Conservation (phyloP, 2,329 filamentous ascomycete species). For the Fusarium continuum region DNA sequence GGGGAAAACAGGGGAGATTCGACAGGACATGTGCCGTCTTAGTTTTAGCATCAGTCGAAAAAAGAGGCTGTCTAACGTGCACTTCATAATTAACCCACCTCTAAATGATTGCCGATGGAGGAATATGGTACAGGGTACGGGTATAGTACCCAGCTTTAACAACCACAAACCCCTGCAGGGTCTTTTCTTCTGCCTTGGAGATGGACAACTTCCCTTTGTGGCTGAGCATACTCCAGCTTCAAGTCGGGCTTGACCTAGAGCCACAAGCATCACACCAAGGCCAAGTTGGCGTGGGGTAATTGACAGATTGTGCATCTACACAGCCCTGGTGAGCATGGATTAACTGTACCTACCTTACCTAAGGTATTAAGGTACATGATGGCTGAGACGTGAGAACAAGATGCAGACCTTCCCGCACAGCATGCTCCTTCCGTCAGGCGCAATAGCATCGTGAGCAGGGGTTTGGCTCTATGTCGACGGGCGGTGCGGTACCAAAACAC, state of each 20-base stretch:
- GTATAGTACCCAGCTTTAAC: background rate
- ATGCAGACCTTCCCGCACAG: slow-evolving; percentile 19
- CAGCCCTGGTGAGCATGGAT: background rate
- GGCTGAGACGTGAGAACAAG: background rate
- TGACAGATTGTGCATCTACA: background rate
- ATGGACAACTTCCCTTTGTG: background rate
- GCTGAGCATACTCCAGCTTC: background rate
- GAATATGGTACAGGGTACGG: background rate
- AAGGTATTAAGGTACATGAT: no score
- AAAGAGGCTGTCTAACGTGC: background rate
- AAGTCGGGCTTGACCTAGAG: background rate
- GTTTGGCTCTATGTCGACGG: background rate
- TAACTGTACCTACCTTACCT: no score
- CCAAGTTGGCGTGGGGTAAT: background rate
- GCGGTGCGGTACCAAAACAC: background rate
- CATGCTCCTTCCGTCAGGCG: slow-evolving; percentile 29
- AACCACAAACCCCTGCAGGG: background rate
- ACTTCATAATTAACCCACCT: background rate
- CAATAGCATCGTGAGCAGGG: background rate
- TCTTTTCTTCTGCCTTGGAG: background rate
- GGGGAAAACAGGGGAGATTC: background rate
- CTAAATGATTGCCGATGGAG: background rate
- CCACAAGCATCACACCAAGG: background rate
- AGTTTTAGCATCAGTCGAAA: background rate
- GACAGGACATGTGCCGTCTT: background rate